Evolutionary conservation across 345 rosid species (phyloP), one percentile per base, ranked within the genome.

Genomic region (Erucastrum elatum): DNA sequence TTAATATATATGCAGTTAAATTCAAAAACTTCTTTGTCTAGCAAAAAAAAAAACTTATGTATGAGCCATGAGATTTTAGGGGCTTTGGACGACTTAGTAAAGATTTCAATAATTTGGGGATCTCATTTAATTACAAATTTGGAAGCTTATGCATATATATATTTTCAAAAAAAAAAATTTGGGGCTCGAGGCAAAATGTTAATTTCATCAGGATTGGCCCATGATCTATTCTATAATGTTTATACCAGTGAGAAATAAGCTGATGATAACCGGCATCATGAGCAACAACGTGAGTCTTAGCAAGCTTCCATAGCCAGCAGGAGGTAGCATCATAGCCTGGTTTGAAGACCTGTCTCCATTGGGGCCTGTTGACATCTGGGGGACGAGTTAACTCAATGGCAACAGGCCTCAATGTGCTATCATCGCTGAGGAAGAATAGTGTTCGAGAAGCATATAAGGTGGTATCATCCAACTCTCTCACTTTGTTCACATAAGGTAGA

Each of bases 361-460:
- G 96, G 2, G 90, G 89, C 41, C 81, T 87, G 27, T 87, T 86
- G 4, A 82, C 78, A 26, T 81, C 76, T 0, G 84, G 85, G 2
- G 94, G 94, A 8, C 93, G 83, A 35, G 85, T 83, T 4, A 91
- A 83, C 83, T 93, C 98, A 3, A 93, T 90, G 56, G 87, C 93
- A 1, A 90, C 41, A 0, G 90, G 90, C 68, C 82, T 82, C 76
- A 92, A 66, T 1, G 91, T 92, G 70, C 82, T 83, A 9, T 83
- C 83, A 7, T 82, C 86, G 8, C 75, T 85, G 49, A 86, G 82
- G 83, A 85, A 90, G 82, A 93, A 88, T 11, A 93, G 2, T 7
- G 97, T 83, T 53, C 92, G 78, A 3, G 96, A 92, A 8, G 91
- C 97, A n/a, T 92, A 90, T 3, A 90, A 31, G 5, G 84, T 87